Conservation (phyloP, 345 rosid species). For the Eucalyptus sp. region DNA sequence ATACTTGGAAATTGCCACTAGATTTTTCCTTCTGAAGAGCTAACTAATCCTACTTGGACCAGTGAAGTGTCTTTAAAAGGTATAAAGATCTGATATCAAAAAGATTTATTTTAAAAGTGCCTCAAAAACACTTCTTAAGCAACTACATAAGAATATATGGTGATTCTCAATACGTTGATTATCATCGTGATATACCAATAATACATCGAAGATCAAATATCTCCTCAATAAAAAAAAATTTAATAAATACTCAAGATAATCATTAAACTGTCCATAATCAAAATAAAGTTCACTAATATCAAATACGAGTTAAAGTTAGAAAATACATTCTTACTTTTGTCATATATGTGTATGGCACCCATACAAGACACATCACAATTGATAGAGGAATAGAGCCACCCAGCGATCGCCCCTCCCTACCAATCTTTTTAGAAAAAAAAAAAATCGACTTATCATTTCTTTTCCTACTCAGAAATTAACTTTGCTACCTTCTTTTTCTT, state of each 20-base stretch:
- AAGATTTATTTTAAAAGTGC: background rate
- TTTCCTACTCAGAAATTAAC: too few relatives aligned
- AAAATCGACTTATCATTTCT: too few relatives aligned
- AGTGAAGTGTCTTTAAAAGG: background rate
- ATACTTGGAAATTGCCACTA: background rate
- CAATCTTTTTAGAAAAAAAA: too few relatives aligned
- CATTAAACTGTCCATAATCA: too few relatives aligned
- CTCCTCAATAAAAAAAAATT: background rate
- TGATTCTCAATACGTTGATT: background rate
- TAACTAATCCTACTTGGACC: too few relatives aligned
- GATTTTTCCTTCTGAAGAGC: background rate
- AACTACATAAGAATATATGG: background rate
- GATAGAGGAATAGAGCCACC: too few relatives aligned
- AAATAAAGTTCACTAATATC: too few relatives aligned
- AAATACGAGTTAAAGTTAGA: background rate
- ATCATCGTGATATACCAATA: fast-evolving
- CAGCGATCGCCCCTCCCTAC: too few relatives aligned
- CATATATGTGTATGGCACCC: background rate
- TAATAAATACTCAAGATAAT: fast-evolving
- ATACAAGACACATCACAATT: background rate
- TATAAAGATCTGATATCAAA: background rate
- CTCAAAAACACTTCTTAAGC: background rate
- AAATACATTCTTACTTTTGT: background rate
- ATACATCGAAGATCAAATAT: background rate
- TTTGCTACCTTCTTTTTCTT: too few relatives aligned